Percentiles rank a stretch among this genome's conserved stretches.
Evolutionary conservation across 2,329 filamentous ascomycete genomes (phyloP).

Genomic region (Ramichloridium luteum): DNA sequence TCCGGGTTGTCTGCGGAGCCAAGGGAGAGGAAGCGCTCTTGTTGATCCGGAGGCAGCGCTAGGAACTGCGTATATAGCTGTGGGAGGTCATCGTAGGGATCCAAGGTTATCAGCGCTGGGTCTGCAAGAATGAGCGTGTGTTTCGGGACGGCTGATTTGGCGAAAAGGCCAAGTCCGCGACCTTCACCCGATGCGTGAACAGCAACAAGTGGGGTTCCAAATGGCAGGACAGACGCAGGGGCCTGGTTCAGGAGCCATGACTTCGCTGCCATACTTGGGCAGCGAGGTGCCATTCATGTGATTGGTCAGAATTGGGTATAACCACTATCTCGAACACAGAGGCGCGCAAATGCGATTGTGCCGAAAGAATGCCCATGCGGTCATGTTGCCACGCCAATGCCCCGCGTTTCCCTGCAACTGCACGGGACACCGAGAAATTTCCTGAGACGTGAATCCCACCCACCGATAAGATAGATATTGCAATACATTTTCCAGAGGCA

Average conservation of each 20-base stretch:
- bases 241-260: constrained; percentile 12
- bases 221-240: constrained; percentile 7
- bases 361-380: too few relatives aligned
- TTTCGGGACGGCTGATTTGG: constrained; percentile 6
- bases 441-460: too few relatives aligned
- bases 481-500: too few relatives aligned
- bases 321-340: too few relatives aligned
- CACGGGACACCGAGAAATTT: too few relatives aligned
- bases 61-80: constrained; percentile 13
- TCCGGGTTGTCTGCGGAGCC: constrained; percentile 7
- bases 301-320: too few relatives aligned
- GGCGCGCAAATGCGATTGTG: too few relatives aligned
- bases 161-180: constrained; percentile 14
- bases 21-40: constrained; percentile 8
- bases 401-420: too few relatives aligned
- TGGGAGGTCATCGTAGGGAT: constrained; percentile 14
- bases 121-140: constrained; percentile 12
- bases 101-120: constrained; percentile 11
- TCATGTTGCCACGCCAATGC: too few relatives aligned
- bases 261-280: constrained; percentile 6
- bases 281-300: too few relatives aligned
- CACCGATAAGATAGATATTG: too few relatives aligned
- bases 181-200: constrained; percentile 9
- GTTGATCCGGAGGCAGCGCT: constrained; percentile 6
- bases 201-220: constrained; percentile 8